Conservation (phyloP, 169 alveolate species). For the Plasmodium cynomolgi region DNA sequence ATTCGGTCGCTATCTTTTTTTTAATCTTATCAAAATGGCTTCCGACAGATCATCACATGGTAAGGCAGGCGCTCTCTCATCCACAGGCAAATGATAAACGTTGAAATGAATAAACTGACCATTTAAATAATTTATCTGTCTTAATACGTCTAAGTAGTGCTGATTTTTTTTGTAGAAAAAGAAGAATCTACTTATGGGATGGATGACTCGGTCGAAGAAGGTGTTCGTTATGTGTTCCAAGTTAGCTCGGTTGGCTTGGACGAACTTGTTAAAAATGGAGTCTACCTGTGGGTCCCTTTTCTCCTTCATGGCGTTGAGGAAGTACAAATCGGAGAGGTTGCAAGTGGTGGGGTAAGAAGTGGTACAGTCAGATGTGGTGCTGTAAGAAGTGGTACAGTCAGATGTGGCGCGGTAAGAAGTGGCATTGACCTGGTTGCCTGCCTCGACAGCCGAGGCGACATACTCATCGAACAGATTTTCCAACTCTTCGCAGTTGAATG, state of each 20-base stretch:
- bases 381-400: too few species aligned
- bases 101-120: slow-evolving; percentile 49
- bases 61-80: not conserved
- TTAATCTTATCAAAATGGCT: not conserved
- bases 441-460: slow-evolving; percentile 14
- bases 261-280: slow-evolving; percentile 16
- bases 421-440: not conserved
- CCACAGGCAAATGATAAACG: slow-evolving; percentile 14
- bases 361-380: too few species aligned
- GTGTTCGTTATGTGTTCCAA: slow-evolving; percentile 30
- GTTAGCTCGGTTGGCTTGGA: slow-evolving; percentile 2
- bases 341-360: not conserved
- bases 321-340: not conserved
- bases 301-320: slow-evolving; percentile 18
- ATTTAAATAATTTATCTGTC: slow-evolving; percentile 41
- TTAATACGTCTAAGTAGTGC: slow-evolving; percentile 45
- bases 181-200: slow-evolving; percentile 51
- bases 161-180: slow-evolving; percentile 49
- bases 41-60: not conserved
- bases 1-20: not conserved
- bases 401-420: too few species aligned
- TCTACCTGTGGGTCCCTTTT: slow-evolving; percentile 35
- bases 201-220: slow-evolving; percentile 33
- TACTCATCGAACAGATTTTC: slow-evolving; percentile 34
- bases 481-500: not conserved